These are phyloP conservation scores for Artemisia annua DNA, from an alignment of 129 eudicot species.

Conservation along the genomic window DNA sequence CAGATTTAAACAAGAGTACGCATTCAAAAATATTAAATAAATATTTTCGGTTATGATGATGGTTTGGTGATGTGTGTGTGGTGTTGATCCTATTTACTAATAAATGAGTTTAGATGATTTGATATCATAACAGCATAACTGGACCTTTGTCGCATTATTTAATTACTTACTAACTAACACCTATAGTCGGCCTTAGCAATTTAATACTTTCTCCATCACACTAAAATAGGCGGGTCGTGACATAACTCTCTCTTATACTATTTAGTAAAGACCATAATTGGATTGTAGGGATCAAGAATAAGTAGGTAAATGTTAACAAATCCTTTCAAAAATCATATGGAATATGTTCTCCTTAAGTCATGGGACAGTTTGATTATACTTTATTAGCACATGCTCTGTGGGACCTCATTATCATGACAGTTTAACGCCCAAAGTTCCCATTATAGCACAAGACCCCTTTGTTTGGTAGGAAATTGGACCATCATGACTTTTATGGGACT, in stretches of 20 bases:
- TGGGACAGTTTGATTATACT: background rate
- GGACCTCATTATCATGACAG: constrained; percentile 18
- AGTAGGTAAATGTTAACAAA: too few relatives aligned
- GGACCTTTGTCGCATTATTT: background rate
- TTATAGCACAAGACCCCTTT: too few relatives aligned
- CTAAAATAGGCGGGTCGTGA: too few relatives aligned
- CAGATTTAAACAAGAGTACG: background rate
- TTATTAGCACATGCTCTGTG: constrained; percentile 2
- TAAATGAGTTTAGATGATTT: background rate
- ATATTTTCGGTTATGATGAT: background rate
- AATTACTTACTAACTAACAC: background rate
- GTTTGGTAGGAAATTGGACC: too few relatives aligned
- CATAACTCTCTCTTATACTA: too few relatives aligned
- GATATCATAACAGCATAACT: background rate
- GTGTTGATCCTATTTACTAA: background rate
- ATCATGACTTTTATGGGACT: too few relatives aligned
- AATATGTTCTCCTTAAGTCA: background rate
- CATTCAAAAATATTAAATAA: background rate
- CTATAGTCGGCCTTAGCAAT: constrained; percentile 3
- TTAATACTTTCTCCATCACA: background rate
- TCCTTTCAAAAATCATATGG: background rate
- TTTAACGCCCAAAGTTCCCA: too few relatives aligned
- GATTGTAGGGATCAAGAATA: too few relatives aligned
- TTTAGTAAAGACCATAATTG: too few relatives aligned
- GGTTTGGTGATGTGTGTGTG: constrained; percentile 3